Evolutionary conservation across 371 early-diverging fungal species (phyloP), one percentile per base, ranked within the genome.

Genomic region (Mucor velutinosus): DNA sequence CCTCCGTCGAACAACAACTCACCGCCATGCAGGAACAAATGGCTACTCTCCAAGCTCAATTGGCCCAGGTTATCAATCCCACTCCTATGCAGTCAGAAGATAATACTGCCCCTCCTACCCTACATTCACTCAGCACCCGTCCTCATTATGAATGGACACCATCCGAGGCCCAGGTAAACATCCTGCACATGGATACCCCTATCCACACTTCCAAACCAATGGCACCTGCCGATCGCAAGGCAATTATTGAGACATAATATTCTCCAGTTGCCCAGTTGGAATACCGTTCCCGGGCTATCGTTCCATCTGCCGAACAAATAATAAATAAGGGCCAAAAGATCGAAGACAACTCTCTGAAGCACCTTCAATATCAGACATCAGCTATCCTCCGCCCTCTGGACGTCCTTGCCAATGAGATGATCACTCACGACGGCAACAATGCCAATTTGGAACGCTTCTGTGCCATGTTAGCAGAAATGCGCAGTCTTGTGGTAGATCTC

Each of bases 61-160:
- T 70, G 0, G 23, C 19, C 17, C 30, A 30, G 30, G 17, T 6
- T 1, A 14, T 4, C 14, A 11, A 5, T 27, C 41, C 12, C 10
- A 39, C 39, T 25, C 64, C 25, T 1, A 57, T 49, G 53, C 64
- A 64, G 57, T 56, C 43, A 56, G 58, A 30, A 0, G 64, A 57
- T 27, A 45, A 57, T 30, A 64, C 64, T 57, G 64, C 64, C 15
- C n/a, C 19, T 14, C 4, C 27, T 8, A 33, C 51, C 5, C 2
- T 62, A 19, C 63, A 62, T 37, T 62, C 63, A 17, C 10, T 62
- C 0, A 55, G 55, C 2, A 58, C 51, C 12, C 64, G 5, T 8
- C 67, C 63, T 41, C 71, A 58, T 23, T 62, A 66, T 29, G 62
- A 63, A 32, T 71, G 71, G 67, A 29, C 51, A n/a, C 71, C 71